Evolutionary conservation across 1,139 yeast species (phyloP).

Genomic region (Debaryomycetaceae sp.): DNA sequence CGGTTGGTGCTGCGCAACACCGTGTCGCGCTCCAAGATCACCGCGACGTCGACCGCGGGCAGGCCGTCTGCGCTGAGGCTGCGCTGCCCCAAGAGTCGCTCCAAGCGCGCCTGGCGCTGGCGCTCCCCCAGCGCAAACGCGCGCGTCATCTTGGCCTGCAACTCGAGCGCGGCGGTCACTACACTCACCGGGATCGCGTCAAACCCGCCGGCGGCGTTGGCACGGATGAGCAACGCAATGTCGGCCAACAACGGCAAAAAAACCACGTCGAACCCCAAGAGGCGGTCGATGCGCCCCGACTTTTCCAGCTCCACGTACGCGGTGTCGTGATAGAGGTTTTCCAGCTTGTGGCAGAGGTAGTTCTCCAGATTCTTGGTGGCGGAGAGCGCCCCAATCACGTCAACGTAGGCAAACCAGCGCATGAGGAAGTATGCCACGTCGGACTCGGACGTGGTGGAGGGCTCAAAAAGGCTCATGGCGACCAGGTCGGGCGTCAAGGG

Average conservation of each 20-base stretch:
- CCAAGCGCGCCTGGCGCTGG: constrained; percentile 29
- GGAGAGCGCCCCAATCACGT: constrained; percentile 59
- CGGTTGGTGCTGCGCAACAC: constrained; percentile 50
- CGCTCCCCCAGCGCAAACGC: constrained; percentile 32
- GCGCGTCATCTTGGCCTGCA: constrained; percentile 33
- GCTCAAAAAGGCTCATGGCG: too few relatives aligned
- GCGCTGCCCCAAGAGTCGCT: constrained; percentile 16
- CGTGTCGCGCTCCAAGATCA: constrained; percentile 29
- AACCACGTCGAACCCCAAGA: constrained; percentile 55
- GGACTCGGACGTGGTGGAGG: constrained; percentile 22
- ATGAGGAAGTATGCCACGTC: constrained; percentile 56
- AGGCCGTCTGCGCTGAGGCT: constrained; percentile 3
- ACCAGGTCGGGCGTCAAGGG: too few relatives aligned
- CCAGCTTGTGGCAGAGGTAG: constrained; percentile 16
- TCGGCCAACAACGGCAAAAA: constrained; percentile 48
- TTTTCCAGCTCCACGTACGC: constrained; percentile 17
- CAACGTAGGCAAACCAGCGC: constrained; percentile 71
- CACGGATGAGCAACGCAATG: constrained; percentile 41
- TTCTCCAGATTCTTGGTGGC: constrained; percentile 30
- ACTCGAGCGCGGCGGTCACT: constrained; percentile 42
- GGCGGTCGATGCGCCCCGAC: constrained; percentile 45
- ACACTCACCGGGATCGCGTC: constrained; percentile 29
- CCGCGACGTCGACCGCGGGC: constrained; percentile 15
- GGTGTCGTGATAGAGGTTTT: constrained; percentile 10
- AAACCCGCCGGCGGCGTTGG: constrained; percentile 9